These are phyloP conservation scores for Blastocystis sp. DNA, from an alignment of 352 stramenopile genomes.

Conservation along the genomic window DNA sequence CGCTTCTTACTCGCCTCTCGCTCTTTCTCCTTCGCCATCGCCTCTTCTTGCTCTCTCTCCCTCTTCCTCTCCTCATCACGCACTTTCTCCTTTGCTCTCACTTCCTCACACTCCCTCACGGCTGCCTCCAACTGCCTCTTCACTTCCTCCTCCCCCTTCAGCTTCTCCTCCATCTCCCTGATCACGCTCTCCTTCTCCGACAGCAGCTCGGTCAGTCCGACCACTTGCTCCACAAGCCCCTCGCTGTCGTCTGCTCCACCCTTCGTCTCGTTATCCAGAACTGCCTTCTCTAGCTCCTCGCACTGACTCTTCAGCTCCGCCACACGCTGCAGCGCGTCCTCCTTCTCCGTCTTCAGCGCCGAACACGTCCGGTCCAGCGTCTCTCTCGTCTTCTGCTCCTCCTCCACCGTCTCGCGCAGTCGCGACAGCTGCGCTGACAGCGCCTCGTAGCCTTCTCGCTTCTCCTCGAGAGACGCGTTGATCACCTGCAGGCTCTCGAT, in stretches of 20 bases:
- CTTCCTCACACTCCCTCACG: not conserved
- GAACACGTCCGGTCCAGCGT: not conserved
- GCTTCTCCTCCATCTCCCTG: not conserved
- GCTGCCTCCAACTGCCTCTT: not conserved
- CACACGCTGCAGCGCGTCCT: not conserved
- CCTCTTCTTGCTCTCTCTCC: too few relatives aligned
- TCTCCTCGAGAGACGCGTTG: not conserved
- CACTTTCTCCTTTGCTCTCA: too few relatives aligned
- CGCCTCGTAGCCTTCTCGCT: not conserved
- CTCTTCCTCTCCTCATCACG: too few relatives aligned
- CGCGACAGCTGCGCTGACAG: not conserved
- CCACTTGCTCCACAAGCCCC: not conserved
- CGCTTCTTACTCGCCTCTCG: too few relatives aligned
- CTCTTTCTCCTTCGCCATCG: too few relatives aligned
- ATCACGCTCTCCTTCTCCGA: constrained; percentile 20
- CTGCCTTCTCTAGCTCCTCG: constrained; percentile 6
- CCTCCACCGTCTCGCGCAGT: not conserved
- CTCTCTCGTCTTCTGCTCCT: not conserved
- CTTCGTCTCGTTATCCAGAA: not conserved
- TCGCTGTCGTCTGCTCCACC: not conserved
- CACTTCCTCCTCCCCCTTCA: not conserved
- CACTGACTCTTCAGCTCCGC: constrained; percentile 43
- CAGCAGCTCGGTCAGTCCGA: constrained; percentile 30
- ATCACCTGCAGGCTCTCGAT: not conserved
- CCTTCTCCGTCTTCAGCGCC: constrained; percentile 16